Evolutionary conservation across 2,329 filamentous ascomycete species (phyloP), one percentile per base, ranked within the genome.

Genomic region (Colletotrichum siamense): DNA sequence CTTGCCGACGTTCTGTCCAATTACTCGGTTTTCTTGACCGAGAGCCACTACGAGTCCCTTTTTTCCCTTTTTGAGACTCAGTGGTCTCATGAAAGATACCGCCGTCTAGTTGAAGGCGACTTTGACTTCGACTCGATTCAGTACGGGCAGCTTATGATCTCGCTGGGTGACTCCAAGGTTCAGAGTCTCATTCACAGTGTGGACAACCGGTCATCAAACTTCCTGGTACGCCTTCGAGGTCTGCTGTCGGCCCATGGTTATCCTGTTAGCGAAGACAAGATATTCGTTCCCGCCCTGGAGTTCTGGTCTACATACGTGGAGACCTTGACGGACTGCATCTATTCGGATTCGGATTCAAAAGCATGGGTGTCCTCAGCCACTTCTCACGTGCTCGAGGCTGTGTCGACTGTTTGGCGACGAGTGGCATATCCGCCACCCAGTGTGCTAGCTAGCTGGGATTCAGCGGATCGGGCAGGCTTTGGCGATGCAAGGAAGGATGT

Each of bases 221-320:
- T 94, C 66, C 84, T 95, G 16, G 85, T 86, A 4, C 90, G 88
- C 39, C 86, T 95, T n/a, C 91, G 90, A 76, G 91, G 92, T 6
- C 88, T 97, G 7, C 87, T 96, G 28, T 89, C 89, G 24, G 90
- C 92, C 15, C 87, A 92, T 15, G 94, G 95, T 3, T 90, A 92
- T 79, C 91, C 94, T 2, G 92, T 93, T 2, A 90, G 90, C 6
- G 94, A 96, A 71, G 94, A 97, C 80, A 92, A 92, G 78, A 91
- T 96, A 13, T 96, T 95, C 71, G 91, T 94, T 1, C 91, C 92
- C 2, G 91, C 93, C 1, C 88, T 96, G 16, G 95, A 97, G 80
- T 96, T 97, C 82, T 97, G 95, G 95, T 93, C 91, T 22, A 93
- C 91, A 1, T 95, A 93, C 81, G 91, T 95, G 8, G 95, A 96